phyloP scores from a whole-genome alignment of 2,329 filamentous ascomycete species.

The Berkeleyomyces basicola region DNA sequence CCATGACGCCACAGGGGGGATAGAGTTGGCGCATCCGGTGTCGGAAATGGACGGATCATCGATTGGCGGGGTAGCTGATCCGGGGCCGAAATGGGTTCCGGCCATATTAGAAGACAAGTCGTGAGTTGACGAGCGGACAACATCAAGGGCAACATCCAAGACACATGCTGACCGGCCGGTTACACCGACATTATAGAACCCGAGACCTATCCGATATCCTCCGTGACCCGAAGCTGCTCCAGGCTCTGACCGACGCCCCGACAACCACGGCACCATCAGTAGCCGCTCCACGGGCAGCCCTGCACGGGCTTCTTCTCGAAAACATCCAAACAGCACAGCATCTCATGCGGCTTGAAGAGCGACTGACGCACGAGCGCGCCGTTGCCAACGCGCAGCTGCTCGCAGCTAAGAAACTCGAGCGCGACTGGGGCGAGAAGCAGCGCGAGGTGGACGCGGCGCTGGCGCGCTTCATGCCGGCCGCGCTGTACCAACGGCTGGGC shows the following conservation, averaged over 20 bases:
- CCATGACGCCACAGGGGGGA: neutral
- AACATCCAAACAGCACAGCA: constrained; percentile 56
- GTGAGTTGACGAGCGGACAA: constrained; percentile 31
- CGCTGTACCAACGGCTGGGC: constrained; percentile 66
- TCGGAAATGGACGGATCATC: constrained; percentile 6
- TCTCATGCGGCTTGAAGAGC: constrained; percentile 42
- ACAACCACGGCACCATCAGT: constrained; percentile 57
- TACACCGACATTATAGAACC: constrained; percentile 35
- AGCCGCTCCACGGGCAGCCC: constrained; percentile 42
- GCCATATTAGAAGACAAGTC: constrained; percentile 63
- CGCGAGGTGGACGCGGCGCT: constrained; percentile 74
- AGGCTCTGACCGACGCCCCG: constrained; percentile 54
- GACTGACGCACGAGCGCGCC: constrained; percentile 43
- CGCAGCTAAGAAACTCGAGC: constrained; percentile 68
- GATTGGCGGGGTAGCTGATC: constrained; percentile 24
- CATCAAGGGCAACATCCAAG: constrained; percentile 15
- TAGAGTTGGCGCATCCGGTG: neutral
- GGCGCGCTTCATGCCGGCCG: constrained; percentile 69
- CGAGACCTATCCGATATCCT: constrained; percentile 60
- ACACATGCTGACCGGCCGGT: constrained; percentile 11
- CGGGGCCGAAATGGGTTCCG: constrained; percentile 64
- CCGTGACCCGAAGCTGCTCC: constrained; percentile 46
- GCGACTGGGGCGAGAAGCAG: constrained; percentile 84
- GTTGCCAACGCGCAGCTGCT: constrained; percentile 67
- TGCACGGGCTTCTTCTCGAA: constrained; percentile 48